Conservation (phyloP, 2,329 filamentous ascomycete genomes). For the Aquanectria penicillioides region DNA sequence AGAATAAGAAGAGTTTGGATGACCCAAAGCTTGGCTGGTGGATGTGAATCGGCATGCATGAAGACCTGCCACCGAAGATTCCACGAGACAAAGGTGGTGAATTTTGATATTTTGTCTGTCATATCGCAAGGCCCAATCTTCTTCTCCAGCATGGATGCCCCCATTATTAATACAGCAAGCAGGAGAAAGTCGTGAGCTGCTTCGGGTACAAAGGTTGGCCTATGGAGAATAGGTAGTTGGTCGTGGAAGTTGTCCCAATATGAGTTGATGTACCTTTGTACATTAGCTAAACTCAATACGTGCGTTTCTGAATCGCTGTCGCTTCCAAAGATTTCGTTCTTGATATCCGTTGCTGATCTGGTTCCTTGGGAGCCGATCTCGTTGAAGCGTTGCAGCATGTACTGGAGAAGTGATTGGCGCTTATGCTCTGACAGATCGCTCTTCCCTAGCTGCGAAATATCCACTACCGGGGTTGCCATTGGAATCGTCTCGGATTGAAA, state of each 20-base stretch:
- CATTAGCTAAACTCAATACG: constrained; percentile 38
- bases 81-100: constrained; percentile 43
- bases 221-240: constrained; percentile 40
- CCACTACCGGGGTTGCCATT: constrained; percentile 36
- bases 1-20: constrained; percentile 41
- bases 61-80: constrained; percentile 43
- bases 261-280: constrained; percentile 40
- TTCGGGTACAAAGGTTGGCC: constrained; percentile 40
- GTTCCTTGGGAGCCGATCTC: constrained; percentile 41
- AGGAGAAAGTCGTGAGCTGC: constrained; percentile 41
- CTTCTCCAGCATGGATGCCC: constrained; percentile 41
- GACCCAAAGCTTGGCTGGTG: constrained; percentile 42
- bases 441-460: constrained; percentile 37
- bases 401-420: constrained; percentile 40
- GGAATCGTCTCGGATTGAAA: constrained; percentile 40
- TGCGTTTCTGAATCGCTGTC: constrained; percentile 40
- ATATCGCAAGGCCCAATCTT: constrained; percentile 28
- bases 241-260: constrained; percentile 43
- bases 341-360: constrained; percentile 41
- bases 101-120: constrained; percentile 40
- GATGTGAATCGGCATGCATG: constrained; percentile 43
- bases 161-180: constrained; percentile 41
- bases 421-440: constrained; percentile 41
- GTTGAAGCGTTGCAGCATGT: constrained; percentile 43
- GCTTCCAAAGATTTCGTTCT: constrained; percentile 41